Conservation (phyloP, 768 basidiomycete species). For the Pisolithus microcarpus region DNA sequence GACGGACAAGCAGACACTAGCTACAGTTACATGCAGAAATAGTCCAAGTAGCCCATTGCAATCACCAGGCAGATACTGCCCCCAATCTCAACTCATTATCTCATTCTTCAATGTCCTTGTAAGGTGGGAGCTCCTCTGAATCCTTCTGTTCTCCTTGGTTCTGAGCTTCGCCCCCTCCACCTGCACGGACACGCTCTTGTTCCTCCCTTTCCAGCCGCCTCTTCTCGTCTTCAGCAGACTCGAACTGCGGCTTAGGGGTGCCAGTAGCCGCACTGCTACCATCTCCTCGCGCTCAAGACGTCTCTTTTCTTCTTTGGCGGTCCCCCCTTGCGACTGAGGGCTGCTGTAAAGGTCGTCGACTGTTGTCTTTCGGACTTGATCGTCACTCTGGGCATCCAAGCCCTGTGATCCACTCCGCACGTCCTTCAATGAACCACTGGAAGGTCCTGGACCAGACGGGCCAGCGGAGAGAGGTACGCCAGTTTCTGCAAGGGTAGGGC, state of each 20-base stretch:
- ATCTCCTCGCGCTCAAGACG: constrained; percentile 47
- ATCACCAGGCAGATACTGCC: background rate
- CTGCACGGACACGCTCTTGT: constrained; percentile 43
- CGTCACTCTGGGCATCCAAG: constrained; percentile 31
- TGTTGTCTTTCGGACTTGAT: constrained; percentile 18
- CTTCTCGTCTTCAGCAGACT: constrained; percentile 62
- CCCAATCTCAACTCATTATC: background rate
- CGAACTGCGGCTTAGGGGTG: constrained; percentile 18
- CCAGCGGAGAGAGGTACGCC: constrained; percentile 64
- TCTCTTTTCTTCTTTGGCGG: constrained; percentile 61
- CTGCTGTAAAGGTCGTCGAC: constrained; percentile 26
- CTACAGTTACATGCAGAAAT: background rate
- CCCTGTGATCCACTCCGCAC: constrained; percentile 33
- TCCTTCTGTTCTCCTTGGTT: constrained; percentile 21
- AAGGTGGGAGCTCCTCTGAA: constrained; percentile 37
- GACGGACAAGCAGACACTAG: background rate
- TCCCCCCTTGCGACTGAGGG: constrained; percentile 32
- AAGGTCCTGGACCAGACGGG: constrained; percentile 52
- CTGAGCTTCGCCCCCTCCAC: constrained; percentile 10
- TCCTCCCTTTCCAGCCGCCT: constrained; percentile 58
- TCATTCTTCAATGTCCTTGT: constrained; percentile 31
- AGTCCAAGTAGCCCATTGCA: background rate
- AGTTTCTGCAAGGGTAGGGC: constrained; percentile 69
- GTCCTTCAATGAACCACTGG: constrained; percentile 55
- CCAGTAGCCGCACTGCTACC: constrained; percentile 36